Conservation (phyloP, 2,329 filamentous ascomycete species). For the Cryphonectria nitschkei region DNA sequence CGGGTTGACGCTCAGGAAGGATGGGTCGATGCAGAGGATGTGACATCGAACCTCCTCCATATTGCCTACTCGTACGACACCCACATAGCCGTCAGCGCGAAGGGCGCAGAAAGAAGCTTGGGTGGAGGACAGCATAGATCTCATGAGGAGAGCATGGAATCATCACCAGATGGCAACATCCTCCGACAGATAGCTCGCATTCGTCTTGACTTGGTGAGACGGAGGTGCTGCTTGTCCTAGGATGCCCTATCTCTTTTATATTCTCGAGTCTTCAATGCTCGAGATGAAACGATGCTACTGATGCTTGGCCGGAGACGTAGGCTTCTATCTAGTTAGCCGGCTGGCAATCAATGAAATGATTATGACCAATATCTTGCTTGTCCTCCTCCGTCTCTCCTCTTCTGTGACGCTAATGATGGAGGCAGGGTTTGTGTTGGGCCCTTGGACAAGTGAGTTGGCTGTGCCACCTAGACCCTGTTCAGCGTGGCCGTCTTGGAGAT, state of each 20-base stretch:
- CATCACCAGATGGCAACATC: not conserved
- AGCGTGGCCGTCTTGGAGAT: too few species aligned
- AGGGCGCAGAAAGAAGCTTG: not conserved
- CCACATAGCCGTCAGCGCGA: slow-evolving; percentile 3
- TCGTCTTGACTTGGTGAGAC: not conserved
- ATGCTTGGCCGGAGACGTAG: not conserved
- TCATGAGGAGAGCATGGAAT: slow-evolving; percentile 13
- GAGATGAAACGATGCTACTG: not conserved
- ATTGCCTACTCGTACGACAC: not conserved
- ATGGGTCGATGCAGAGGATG: not conserved
- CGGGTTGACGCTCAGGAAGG: not conserved
- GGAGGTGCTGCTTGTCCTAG: not conserved
- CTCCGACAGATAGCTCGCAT: not conserved
- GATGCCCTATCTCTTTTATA: not conserved
- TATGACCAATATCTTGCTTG: not conserved
- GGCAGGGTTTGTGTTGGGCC: too few species aligned
- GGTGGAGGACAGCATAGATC: not conserved
- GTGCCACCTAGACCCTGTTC: too few species aligned
- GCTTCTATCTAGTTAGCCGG: not conserved
- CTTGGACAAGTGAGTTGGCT: too few species aligned
- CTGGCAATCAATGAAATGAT: slow-evolving; percentile 4
- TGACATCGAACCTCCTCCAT: not conserved
- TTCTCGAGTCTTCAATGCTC: not conserved
- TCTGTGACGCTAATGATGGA: not conserved
- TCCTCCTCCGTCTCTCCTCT: not conserved